Evolutionary conservation across 768 basidiomycete species (phyloP).

Genomic region (Pleurotus cornucopiae): DNA sequence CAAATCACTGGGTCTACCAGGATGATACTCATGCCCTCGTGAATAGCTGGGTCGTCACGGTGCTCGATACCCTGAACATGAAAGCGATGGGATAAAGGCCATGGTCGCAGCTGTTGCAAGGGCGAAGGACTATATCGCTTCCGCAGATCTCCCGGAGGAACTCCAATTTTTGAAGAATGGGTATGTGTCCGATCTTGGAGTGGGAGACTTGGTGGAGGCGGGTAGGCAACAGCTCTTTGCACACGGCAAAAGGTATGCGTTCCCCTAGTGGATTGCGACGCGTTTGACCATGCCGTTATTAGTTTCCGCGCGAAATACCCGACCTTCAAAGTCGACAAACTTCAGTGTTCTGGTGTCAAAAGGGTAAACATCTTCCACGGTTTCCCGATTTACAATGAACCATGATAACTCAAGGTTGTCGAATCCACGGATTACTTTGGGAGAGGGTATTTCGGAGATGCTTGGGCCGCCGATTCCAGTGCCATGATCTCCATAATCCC

Average conservation of each 20-base stretch:
- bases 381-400: not conserved
- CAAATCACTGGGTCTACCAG: not conserved
- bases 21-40: not conserved
- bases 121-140: not conserved
- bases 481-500: slow-evolving; percentile 16
- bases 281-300: not conserved
- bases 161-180: not conserved
- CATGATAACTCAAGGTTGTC: slow-evolving; percentile 7
- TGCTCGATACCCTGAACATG: slow-evolving; percentile 2
- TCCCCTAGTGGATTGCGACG: not conserved
- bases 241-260: not conserved
- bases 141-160: not conserved
- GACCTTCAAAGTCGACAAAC: not conserved
- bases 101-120: not conserved
- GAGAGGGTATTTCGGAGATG: slow-evolving; percentile 31
- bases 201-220: not conserved
- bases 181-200: slow-evolving; percentile 1
- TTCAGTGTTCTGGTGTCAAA: not conserved
- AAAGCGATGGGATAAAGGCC: not conserved
- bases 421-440: slow-evolving; percentile 38
- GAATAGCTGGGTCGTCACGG: slow-evolving; percentile 4
- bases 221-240: slow-evolving; percentile 1
- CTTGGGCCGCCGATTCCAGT: slow-evolving; percentile 21
- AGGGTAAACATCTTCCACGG: not conserved
- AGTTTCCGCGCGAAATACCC: slow-evolving; percentile 1